Conservation (phyloP, 2,329 filamentous ascomycete species). For the Stemphylium beticola region DNA sequence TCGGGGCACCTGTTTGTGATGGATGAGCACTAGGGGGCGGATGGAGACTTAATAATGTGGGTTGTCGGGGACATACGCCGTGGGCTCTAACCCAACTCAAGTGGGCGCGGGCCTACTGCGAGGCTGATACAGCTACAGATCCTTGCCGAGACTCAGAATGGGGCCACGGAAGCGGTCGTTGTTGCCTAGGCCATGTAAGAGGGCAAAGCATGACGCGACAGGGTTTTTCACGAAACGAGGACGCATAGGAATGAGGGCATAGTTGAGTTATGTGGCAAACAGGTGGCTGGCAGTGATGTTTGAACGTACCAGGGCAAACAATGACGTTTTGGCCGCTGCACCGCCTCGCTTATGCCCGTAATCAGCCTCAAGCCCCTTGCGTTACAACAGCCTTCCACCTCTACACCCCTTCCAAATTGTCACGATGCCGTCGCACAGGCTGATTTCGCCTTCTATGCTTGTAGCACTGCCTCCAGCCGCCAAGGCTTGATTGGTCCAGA, state of each 20-base stretch:
- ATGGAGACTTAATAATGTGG: no score
- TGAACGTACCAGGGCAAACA: background rate
- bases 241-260: background rate
- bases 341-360: background rate
- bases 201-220: background rate
- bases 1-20: no score
- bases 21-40: no score
- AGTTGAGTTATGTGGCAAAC: background rate
- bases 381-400: background rate
- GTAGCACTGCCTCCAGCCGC: constrained; percentile 6
- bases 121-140: constrained; percentile 1
- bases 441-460: constrained; percentile 3
- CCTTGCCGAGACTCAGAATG: background rate
- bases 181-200: background rate
- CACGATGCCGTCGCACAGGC: constrained; percentile 4
- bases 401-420: background rate
- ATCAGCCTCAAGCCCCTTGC: background rate
- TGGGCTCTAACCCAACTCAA: no score
- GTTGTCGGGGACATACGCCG: no score
- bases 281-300: background rate
- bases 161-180: background rate
- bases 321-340: background rate
- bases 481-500: constrained; percentile 11
- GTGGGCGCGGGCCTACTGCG: background rate
- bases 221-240: background rate